Evolutionary conservation across 1,284 basidiomycete species (phyloP).

Genomic region (Thelephora terrestris): DNA sequence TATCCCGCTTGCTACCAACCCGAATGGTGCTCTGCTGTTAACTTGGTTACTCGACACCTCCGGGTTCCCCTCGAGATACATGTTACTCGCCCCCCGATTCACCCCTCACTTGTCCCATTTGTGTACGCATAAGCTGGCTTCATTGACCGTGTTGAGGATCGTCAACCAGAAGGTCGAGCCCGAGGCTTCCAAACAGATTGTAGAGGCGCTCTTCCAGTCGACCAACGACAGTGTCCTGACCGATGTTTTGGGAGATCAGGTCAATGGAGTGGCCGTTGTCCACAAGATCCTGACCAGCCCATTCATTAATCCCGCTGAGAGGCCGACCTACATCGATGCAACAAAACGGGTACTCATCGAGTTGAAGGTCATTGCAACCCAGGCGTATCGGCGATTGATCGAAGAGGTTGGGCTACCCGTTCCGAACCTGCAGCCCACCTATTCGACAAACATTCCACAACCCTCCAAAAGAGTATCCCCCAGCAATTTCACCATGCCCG

Average conservation of each 20-base stretch:
- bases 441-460: constrained; percentile 51
- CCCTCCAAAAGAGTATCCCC: constrained; percentile 48
- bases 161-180: constrained; percentile 89
- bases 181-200: constrained; percentile 71
- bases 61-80: constrained; percentile 86
- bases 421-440: constrained; percentile 74
- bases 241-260: constrained; percentile 90
- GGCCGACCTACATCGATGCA: constrained; percentile 67
- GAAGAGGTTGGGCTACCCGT: constrained; percentile 91
- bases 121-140: constrained; percentile 97
- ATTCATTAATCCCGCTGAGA: constrained; percentile 66
- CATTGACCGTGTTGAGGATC: constrained; percentile 85
- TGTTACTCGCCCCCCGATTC: constrained; percentile 88
- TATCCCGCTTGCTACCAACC: constrained; percentile 94
- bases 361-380: constrained; percentile 81
- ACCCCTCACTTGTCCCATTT: constrained; percentile 93
- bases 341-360: constrained; percentile 83
- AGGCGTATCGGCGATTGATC: constrained; percentile 87
- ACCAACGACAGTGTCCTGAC: constrained; percentile 82
- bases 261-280: constrained; percentile 90
- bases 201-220: constrained; percentile 79
- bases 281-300: constrained; percentile 87
- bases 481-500: constrained; percentile 53
- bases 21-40: constrained; percentile 89
- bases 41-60: constrained; percentile 97